Percentiles rank a stretch among this genome's conserved stretches.
These are phyloP conservation scores for Picochlorum sp. DNA, from an alignment of 139 green algal species.

Conservation along the genomic window DNA sequence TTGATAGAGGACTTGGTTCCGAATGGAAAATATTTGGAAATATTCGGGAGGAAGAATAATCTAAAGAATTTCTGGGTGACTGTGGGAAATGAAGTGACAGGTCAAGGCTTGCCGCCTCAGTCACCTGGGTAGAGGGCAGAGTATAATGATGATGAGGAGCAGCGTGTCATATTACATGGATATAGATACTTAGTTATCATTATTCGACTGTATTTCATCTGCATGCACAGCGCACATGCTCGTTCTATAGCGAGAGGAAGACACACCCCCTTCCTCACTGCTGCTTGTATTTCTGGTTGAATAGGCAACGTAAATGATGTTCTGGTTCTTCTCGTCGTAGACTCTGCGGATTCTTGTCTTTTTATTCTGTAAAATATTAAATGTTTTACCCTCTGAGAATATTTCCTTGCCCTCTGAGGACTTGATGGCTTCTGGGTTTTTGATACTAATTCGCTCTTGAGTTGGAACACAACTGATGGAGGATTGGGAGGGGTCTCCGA, in stretches of 20 bases:
- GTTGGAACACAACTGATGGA: slow-evolving; percentile 60
- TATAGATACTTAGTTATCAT: neutral
- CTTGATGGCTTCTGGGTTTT: slow-evolving; percentile 9
- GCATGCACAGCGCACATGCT: slow-evolving; percentile 49
- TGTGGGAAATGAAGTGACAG: slow-evolving; percentile 87
- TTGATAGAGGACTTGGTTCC: slow-evolving; percentile 86
- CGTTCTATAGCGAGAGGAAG: slow-evolving; percentile 37
- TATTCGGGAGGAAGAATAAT: slow-evolving; percentile 94
- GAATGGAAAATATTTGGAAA: slow-evolving; percentile 75
- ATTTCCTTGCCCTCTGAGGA: slow-evolving; percentile 49
- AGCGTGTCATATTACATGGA: neutral
- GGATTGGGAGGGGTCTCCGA: slow-evolving; percentile 61
- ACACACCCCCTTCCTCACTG: slow-evolving; percentile 12
- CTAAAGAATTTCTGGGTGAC: slow-evolving; percentile 85
- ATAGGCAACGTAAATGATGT: slow-evolving; percentile 66
- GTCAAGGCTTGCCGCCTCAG: slow-evolving; percentile 30
- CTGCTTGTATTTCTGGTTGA: slow-evolving; percentile 51
- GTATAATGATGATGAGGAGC: neutral
- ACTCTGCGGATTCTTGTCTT: slow-evolving; percentile 63
- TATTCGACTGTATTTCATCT: neutral
- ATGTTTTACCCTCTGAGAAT: slow-evolving; percentile 61
- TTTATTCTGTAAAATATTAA: slow-evolving; percentile 75
- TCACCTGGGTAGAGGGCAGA: neutral
- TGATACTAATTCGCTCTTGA: slow-evolving; percentile 26
- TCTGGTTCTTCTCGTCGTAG: slow-evolving; percentile 52